A percentile compares a stretch with the other conserved stretches of the same genome.
These are phyloP conservation scores for Aspergillus tubingensis DNA, from an alignment of 2,329 filamentous ascomycete species.

Conservation along the genomic window DNA sequence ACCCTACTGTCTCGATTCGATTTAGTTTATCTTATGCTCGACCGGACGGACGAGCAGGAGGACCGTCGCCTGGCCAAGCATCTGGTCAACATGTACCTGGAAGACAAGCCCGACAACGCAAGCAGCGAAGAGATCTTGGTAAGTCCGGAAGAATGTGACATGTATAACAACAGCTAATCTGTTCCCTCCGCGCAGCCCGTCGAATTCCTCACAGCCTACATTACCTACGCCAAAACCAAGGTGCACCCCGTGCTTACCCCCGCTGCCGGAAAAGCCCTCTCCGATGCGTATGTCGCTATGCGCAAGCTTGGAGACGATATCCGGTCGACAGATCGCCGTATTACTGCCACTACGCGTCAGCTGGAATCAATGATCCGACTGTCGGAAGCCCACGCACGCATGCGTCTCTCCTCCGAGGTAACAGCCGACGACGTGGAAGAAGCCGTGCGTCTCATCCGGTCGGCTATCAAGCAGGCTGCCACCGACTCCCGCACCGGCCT, in stretches of 20 bases:
- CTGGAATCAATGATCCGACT: conserved; percentile 98
- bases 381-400: conserved; percentile 93
- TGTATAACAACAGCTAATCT: conserved; percentile 10
- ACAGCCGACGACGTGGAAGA: conserved; percentile 82
- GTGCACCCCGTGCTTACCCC: conserved; percentile 80
- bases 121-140: conserved; percentile 76
- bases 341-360: conserved; percentile 95
- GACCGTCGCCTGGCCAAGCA: conserved; percentile 90
- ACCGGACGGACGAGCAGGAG: conserved; percentile 85
- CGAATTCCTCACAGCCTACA: conserved; percentile 94
- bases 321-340: conserved; percentile 86
- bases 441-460: conserved; percentile 88
- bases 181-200: conserved; percentile 63
- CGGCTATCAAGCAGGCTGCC: conserved; percentile 93
- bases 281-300: conserved; percentile 90
- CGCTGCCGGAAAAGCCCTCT: conserved; percentile 79
- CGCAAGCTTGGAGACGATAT: conserved; percentile 87
- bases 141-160: conserved; percentile 43
- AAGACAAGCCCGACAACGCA: conserved; percentile 87
- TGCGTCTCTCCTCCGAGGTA: conserved; percentile 79
- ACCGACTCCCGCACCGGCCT: conserved; percentile 87
- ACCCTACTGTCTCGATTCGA: conserved; percentile 96
- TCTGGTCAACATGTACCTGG: conserved; percentile 92
- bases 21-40: conserved; percentile 92
- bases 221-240: conserved; percentile 88